A percentile compares a stretch with the other conserved stretches of the same genome.
phyloP scores from a whole-genome alignment of 257 asterid genomes.

The Cruciata laevipes region DNA sequence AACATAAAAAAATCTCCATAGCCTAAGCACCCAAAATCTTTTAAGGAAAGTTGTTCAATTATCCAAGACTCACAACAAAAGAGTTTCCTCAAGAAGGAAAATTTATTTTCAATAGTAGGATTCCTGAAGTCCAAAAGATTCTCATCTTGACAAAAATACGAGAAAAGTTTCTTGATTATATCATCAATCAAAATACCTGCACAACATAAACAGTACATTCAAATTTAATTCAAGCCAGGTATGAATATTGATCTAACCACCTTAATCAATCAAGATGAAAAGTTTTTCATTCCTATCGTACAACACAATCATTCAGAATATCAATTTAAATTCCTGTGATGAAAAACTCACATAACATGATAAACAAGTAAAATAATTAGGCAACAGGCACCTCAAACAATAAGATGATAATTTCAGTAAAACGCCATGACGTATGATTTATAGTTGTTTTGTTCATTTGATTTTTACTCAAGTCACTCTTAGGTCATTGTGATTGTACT shows the following conservation, averaged over 20 bases:
- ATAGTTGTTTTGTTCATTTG: too few species aligned
- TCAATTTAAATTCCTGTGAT: background rate
- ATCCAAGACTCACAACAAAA: constrained; percentile 69
- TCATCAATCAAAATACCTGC: constrained; percentile 56
- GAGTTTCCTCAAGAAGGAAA: constrained; percentile 53
- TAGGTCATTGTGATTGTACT: background rate
- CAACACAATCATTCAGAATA: background rate
- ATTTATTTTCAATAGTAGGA: constrained; percentile 31
- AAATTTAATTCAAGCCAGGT: background rate
- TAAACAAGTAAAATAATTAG: background rate
- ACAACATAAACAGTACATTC: constrained; percentile 13
- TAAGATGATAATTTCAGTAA: background rate
- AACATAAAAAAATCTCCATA: constrained; percentile 62
- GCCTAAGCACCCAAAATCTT: constrained; percentile 70
- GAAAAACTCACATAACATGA: background rate
- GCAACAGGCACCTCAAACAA: too few species aligned
- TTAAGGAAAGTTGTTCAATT: constrained; percentile 33
- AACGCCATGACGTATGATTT: too few species aligned
- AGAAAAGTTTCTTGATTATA: constrained; percentile 47
- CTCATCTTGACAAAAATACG: constrained; percentile 45
- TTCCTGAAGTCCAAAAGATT: constrained; percentile 22
- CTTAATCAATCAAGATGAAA: background rate
- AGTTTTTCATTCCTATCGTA: background rate
- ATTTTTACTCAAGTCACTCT: background rate
- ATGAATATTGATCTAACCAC: background rate